Base-by-base conservation (phyloP, 768 basidiomycete species). In the Chalciporus piperatus region DNA sequence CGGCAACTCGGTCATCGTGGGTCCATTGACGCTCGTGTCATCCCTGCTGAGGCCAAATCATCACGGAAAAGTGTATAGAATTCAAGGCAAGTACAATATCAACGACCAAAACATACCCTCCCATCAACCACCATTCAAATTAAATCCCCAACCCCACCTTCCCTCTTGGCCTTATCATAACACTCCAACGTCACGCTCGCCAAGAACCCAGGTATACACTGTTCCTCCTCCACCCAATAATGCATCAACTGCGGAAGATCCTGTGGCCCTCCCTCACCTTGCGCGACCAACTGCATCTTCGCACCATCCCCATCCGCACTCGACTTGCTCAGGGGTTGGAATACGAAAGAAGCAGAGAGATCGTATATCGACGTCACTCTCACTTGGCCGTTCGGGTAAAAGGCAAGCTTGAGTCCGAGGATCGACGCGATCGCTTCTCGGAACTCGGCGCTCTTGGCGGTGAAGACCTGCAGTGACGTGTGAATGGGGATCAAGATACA, bases 341-440 rank as follows among this genome's bases (percentile, higher is more conserved):
- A 92, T 27, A 93, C 88, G 64, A 97, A 95, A 43, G 88, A 85
- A 25, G 92, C 89, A 47, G 80, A 80, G 6, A 91, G 81, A 56
- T 97, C 94, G 71, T 87, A 98, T 59, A 91, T 79, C n/a, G 87
- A 89, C 5, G 93, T 95, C 54, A 97, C 84, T 19, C 90, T 80
- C 44, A 98, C 87, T 59, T 92, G 84, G 0, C 94, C 95, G 45
- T 92, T 92, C 14, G 88, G 89, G 63, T 90, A 90, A 65, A 98
- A 97, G 1, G 87, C 85, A 45, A 98, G 80, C 61, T 96, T 92
- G 64, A 93, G 85, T 6, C 95, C 96, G 0, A 98, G 79, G 44
- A 98, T 87, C 0, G 89, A 85, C 4, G 87, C 85, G 52, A 98
- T 88, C 6, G 93, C 86, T 64, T 95, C 91, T 35, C 90, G 82